A percentile compares a stretch with the other conserved stretches of the same genome.
phyloP scores from a whole-genome alignment of 306 rosid species.

The Neltuma alba region DNA sequence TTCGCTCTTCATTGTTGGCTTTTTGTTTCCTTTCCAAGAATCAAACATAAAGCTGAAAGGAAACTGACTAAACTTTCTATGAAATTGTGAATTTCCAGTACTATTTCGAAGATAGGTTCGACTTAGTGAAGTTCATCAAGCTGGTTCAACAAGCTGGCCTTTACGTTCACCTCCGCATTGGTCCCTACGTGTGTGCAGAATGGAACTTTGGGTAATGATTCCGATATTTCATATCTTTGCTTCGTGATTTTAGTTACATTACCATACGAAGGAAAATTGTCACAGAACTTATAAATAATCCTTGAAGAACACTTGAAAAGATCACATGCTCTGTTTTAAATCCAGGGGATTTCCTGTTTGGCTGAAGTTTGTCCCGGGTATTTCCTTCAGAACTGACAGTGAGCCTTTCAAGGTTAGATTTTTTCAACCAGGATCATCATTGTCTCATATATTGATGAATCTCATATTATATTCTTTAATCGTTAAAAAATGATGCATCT shows the following conservation, averaged over 20 bases:
- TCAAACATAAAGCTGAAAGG: not conserved
- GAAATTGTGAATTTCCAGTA: conserved; percentile 51
- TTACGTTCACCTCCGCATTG: conserved; percentile 88
- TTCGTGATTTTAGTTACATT: not conserved
- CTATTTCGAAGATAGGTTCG: conserved; percentile 82
- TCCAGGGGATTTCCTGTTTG: conserved; percentile 97
- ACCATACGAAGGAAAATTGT: not conserved
- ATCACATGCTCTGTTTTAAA: conserved; percentile 38
- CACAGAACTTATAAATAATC: not conserved
- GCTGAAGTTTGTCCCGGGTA: conserved; percentile 91
- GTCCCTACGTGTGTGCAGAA: conserved; percentile 89
- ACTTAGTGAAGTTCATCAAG: conserved; percentile 88
- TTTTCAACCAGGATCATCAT: not conserved
- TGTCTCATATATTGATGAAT: not conserved
- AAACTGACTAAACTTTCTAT: conserved; percentile 17
- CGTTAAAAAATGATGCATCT: conserved; percentile 2
- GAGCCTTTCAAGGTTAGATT: conserved; percentile 80
- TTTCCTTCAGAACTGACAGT: conserved; percentile 90
- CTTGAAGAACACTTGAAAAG: not conserved
- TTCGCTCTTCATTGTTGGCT: not conserved
- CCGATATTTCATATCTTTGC: not conserved
- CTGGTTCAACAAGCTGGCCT: conserved; percentile 88
- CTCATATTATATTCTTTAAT: not conserved
- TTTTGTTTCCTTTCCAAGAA: not conserved
- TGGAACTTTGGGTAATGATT: conserved; percentile 94